These are phyloP conservation scores for Phaeophleospora eucalypticola DNA, from an alignment of 2,329 filamentous ascomycete species.

Conservation along the genomic window DNA sequence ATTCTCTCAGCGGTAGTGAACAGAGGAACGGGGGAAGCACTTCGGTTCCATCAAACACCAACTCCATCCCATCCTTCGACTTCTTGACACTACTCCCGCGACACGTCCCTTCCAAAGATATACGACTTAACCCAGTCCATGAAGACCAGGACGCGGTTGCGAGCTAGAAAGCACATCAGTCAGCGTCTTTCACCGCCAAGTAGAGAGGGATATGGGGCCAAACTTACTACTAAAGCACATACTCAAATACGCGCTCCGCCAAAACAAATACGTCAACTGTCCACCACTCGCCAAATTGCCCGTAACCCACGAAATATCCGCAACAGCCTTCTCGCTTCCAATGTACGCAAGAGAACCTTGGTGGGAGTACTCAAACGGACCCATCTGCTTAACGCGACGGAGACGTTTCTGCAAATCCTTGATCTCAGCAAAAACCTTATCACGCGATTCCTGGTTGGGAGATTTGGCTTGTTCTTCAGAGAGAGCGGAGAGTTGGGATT, in stretches of 20 bases:
- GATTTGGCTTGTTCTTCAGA: constrained; percentile 58
- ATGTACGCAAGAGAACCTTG: constrained; percentile 97
- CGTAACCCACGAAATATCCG: constrained; percentile 95
- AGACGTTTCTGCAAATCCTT: constrained; percentile 82
- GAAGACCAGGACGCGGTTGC: constrained; percentile 88
- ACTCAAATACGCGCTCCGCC: constrained; percentile 94
- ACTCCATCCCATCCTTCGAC: not conserved
- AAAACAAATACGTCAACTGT: constrained; percentile 89
- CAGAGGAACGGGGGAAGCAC: no score
- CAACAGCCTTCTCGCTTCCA: constrained; percentile 94
- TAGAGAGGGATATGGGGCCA: not conserved
- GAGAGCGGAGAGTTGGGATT: constrained; percentile 68
- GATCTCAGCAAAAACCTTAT: constrained; percentile 67
- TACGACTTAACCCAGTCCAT: constrained; percentile 98
- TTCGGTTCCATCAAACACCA: no score
- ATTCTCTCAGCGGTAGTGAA: no score
- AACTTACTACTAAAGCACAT: constrained; percentile 98
- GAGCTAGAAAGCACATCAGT: constrained; percentile 52
- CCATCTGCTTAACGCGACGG: constrained; percentile 85
- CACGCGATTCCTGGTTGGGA: constrained; percentile 58
- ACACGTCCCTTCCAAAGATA: constrained; percentile 92
- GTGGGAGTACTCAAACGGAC: constrained; percentile 97
- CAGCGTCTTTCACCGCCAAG: not conserved
- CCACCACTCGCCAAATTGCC: constrained; percentile 93
- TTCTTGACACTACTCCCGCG: constrained; percentile 58